Percentiles rank a stretch among this genome's conserved stretches.
Evolutionary conservation across 106 monocot species (phyloP).

Genomic region (Platanthera guangdongensis): DNA sequence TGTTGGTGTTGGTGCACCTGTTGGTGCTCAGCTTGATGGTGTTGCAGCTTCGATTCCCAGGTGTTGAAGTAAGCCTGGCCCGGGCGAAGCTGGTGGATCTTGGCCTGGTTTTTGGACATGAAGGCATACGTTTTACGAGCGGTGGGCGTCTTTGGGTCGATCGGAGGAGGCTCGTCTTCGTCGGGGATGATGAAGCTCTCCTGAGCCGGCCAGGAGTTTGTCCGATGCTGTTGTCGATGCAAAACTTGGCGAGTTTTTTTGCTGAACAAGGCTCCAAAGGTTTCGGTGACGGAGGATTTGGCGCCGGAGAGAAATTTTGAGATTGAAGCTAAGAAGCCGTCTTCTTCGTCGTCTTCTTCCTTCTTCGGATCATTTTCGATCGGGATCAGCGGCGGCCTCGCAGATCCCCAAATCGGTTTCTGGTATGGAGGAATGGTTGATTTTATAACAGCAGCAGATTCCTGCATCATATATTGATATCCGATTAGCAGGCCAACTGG

Average conservation of each 20-base stretch:
- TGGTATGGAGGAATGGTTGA: conserved; percentile 49
- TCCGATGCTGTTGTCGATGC: conserved; percentile 20
- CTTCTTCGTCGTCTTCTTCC: conserved; percentile 40
- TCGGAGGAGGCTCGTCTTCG: conserved; percentile 71
- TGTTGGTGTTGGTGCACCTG: conserved; percentile 64
- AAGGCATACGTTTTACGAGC: conserved; percentile 86
- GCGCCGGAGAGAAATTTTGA: conserved; percentile 48
- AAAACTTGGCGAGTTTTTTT: conserved; percentile 31
- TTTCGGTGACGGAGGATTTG: conserved; percentile 32
- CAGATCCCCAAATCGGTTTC: conserved; percentile 43
- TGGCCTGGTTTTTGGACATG: conserved; percentile 79
- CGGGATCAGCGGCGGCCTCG: conserved; percentile 68
- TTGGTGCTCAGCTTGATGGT: conserved; percentile 33
- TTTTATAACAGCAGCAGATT: conserved; percentile 33
- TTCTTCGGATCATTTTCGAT: conserved; percentile 38
- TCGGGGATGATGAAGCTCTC: conserved; percentile 76
- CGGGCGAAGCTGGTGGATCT: conserved; percentile 73
- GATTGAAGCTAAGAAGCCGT: conserved; percentile 56
- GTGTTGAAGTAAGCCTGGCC: conserved; percentile 40
- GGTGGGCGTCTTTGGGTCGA: conserved; percentile 57
- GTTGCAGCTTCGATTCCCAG: conserved; percentile 47
- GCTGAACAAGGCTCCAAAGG: conserved; percentile 35
- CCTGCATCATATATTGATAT: conserved; percentile 27
- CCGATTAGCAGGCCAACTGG: not conserved
- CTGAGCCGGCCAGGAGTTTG: conserved; percentile 53